Evolutionary conservation across 2,329 filamentous ascomycete genomes (phyloP).

Genomic region (Ophiostoma ulmi): DNA sequence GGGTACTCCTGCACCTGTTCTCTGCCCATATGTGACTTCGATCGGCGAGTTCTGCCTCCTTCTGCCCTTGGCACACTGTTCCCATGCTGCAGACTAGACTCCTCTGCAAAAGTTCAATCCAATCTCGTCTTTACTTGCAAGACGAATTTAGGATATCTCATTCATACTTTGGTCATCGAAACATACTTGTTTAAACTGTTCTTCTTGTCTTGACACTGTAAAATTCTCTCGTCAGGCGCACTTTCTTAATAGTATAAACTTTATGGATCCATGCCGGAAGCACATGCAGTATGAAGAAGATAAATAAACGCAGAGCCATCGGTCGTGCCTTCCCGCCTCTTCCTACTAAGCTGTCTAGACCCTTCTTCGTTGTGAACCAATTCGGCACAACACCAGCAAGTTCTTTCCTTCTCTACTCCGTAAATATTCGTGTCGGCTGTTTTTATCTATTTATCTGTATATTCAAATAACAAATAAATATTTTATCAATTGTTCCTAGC

Average conservation of each 20-base stretch:
- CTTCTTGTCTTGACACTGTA: constrained; percentile 11
- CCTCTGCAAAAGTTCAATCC: constrained; percentile 29
- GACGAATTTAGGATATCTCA: not conserved
- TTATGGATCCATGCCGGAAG: not conserved
- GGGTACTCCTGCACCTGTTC: not conserved
- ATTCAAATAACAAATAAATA: too few relatives aligned
- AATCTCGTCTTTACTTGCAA: not conserved
- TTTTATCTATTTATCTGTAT: constrained; percentile 14
- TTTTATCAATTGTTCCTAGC: not conserved
- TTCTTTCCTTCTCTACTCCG: not conserved
- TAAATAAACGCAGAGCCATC: too few relatives aligned
- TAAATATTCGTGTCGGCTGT: too few relatives aligned
- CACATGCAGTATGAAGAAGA: not conserved
- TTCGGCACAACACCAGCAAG: not conserved
- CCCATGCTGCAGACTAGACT: constrained; percentile 30
- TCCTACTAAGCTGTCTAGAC: not conserved
- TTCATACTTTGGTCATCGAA: not conserved
- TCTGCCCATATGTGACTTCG: not conserved
- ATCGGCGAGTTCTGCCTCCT: constrained; percentile 4
- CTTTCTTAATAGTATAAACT: not conserved
- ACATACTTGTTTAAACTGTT: not conserved
- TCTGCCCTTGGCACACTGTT: not conserved
- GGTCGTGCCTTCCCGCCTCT: not conserved
- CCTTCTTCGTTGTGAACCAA: not conserved
- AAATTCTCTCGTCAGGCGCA: not conserved